phyloP scores from a whole-genome alignment of 2,329 filamentous ascomycete genomes.

The Rutstroemia sydowiana region DNA sequence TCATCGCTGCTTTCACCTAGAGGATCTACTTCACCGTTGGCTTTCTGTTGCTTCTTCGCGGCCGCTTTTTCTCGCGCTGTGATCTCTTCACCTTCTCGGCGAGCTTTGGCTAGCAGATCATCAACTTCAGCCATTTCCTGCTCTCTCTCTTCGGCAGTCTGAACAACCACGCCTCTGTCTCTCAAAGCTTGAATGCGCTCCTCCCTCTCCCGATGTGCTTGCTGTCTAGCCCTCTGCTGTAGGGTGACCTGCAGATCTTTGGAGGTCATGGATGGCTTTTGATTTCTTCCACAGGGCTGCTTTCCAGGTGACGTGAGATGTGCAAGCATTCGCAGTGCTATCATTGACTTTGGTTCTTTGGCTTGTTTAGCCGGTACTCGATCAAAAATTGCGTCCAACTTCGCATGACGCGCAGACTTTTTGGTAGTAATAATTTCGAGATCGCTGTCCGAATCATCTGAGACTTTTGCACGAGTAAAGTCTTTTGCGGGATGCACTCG shows the following conservation, averaged over 20 bases:
- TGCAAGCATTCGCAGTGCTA: conserved; percentile 66
- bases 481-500: conserved; percentile 35
- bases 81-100: conserved; percentile 72
- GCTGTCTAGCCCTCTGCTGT: conserved; percentile 65
- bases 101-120: conserved; percentile 77
- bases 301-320: conserved; percentile 59
- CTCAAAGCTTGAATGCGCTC: conserved; percentile 69
- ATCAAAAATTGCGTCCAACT: conserved; percentile 60
- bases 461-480: conserved; percentile 29
- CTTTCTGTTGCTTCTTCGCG: conserved; percentile 55
- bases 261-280: conserved; percentile 54
- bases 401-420: conserved; percentile 36
- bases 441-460: conserved; percentile 41
- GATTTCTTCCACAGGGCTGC: conserved; percentile 35
- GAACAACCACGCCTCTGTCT: conserved; percentile 71
- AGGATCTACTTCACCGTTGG: conserved; percentile 35
- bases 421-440: conserved; percentile 31
- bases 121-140: conserved; percentile 77
- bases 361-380: conserved; percentile 55
- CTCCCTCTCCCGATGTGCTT: conserved; percentile 71
- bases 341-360: conserved; percentile 56
- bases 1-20: conserved; percentile 48
- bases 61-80: conserved; percentile 68
- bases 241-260: conserved; percentile 63
- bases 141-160: conserved; percentile 81